A percentile compares a stretch with the other conserved stretches of the same genome.
Evolutionary conservation across 1,139 yeast genomes (phyloP).

Genomic region (Kazachstania sp.): DNA sequence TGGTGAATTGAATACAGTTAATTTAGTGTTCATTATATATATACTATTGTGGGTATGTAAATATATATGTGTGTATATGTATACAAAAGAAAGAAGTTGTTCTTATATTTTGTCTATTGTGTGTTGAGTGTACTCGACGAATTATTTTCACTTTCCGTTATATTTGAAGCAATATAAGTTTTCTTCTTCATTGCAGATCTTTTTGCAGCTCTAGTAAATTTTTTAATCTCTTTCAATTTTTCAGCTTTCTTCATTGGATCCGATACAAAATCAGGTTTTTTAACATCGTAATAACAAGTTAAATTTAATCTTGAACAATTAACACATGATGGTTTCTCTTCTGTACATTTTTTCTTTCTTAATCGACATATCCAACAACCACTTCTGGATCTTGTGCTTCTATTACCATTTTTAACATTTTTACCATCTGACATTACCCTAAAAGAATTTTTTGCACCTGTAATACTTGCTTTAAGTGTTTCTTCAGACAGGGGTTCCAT

Average conservation of each 20-base stretch:
- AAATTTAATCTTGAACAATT: conserved; percentile 47
- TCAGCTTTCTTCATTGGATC: conserved; percentile 34
- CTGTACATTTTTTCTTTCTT: conserved; percentile 58
- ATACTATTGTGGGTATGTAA: neutral
- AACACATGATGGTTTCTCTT: conserved; percentile 47
- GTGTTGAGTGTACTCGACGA: neutral
- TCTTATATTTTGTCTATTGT: neutral
- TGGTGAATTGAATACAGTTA: neutral
- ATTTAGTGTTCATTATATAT: neutral
- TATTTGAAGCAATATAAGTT: neutral
- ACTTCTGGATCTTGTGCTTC: conserved; percentile 41
- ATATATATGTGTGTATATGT: neutral
- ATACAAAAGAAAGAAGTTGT: neutral
- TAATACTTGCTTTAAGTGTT: neutral
- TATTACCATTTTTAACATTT: conserved; percentile 2
- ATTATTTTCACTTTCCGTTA: neutral
- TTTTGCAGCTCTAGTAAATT: conserved; percentile 30
- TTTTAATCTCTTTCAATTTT: conserved; percentile 45
- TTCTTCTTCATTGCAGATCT: conserved; percentile 29
- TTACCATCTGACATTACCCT: conserved; percentile 1
- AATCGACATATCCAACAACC: conserved; percentile 69
- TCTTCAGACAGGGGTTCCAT: neutral
- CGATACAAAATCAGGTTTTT: conserved; percentile 50
- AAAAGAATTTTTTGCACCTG: conserved; percentile 1
- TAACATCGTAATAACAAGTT: conserved; percentile 39